Base-by-base conservation (phyloP, 768 basidiomycete species). In the Calvatia gigantea region DNA sequence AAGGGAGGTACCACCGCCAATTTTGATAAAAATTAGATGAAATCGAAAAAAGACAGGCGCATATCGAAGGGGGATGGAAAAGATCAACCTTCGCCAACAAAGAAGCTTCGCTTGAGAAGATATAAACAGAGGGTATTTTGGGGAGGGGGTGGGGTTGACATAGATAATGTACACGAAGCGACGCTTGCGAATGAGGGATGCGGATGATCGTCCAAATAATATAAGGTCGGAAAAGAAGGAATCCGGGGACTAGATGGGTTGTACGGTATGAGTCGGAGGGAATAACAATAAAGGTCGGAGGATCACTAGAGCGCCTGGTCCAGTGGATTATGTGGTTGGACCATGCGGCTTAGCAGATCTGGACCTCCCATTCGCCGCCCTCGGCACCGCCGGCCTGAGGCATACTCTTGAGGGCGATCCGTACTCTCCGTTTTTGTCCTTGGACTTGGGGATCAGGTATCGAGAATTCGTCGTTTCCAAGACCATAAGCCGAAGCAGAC, bases 361-460 rank as follows among this genome's bases (percentile, higher is more conserved):
- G 81, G 43, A 90, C 85, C 67, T 90, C 87, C 87, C 87, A 89
- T 72, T 88, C 87, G 58, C 86, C 87, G 44, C 85, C 85, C 66
- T 86, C 84, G 59, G 54, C 56, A 2, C 79, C 78, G 43, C 84
- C 85, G 28, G 77, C 70, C 19, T 75, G 75, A 0, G 86, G 85
- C 69, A 84, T 70, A 62, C 79, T 83, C 70, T 83, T 86, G 58
- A 88, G 71, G 27, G 86, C 83, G 47, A 87, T 84, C 59, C 84
- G 78, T 58, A 86, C 84, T 35, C 86, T 78, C 35, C 82, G 78
- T 62, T 76, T 79, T 37, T 70, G 70, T 49, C 68, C 70, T 42
- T 55, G 54, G 3, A 27, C 46, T 39, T 48, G 46, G 28, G 39
- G 15, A 33, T 56, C 54, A 62, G 53, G 64, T 70, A 58, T 75